Evolutionary conservation across 768 basidiomycete species (phyloP).

Genomic region (Wakefieldia striispora): DNA sequence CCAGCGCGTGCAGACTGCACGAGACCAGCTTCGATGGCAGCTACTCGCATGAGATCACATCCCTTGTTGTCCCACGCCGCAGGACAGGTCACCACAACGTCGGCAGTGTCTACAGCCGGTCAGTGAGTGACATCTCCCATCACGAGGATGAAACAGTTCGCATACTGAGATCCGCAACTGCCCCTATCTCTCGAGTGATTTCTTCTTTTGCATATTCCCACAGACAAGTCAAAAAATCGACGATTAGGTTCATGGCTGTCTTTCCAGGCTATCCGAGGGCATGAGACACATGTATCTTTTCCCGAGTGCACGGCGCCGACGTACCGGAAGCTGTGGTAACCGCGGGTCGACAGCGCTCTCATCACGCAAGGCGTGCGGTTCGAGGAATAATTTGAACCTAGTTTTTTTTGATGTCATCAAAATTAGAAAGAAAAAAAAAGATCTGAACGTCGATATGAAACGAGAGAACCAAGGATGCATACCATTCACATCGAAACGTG

Average conservation of each 20-base stretch:
- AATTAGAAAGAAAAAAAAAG: not conserved
- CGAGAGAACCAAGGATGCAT: not conserved
- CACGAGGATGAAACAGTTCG: constrained; percentile 5
- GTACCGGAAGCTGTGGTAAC: constrained; percentile 73
- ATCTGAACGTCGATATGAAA: not conserved
- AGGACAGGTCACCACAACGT: constrained; percentile 84
- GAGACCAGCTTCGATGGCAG: constrained; percentile 77
- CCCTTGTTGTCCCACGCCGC: constrained; percentile 90
- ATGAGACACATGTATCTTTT: constrained; percentile 1
- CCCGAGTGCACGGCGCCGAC: constrained; percentile 26
- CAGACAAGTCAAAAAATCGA: constrained; percentile 78
- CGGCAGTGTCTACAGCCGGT: constrained; percentile 60
- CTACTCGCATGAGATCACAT: constrained; percentile 82
- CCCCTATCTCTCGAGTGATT: constrained; percentile 84
- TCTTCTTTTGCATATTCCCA: constrained; percentile 88
- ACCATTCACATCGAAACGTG: constrained; percentile 58
- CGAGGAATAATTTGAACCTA: constrained; percentile 85
- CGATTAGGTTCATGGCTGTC: constrained; percentile 71
- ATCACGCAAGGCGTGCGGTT: constrained; percentile 77
- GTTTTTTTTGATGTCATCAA: too few species aligned
- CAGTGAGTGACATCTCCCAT: constrained; percentile 1
- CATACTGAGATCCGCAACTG: constrained; percentile 81
- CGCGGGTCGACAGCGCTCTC: constrained; percentile 70
- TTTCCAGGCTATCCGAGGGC: constrained; percentile 59
- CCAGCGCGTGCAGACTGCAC: constrained; percentile 70